Conservation (phyloP, 345 rosid genomes). For the Lenwebbia sp. region DNA sequence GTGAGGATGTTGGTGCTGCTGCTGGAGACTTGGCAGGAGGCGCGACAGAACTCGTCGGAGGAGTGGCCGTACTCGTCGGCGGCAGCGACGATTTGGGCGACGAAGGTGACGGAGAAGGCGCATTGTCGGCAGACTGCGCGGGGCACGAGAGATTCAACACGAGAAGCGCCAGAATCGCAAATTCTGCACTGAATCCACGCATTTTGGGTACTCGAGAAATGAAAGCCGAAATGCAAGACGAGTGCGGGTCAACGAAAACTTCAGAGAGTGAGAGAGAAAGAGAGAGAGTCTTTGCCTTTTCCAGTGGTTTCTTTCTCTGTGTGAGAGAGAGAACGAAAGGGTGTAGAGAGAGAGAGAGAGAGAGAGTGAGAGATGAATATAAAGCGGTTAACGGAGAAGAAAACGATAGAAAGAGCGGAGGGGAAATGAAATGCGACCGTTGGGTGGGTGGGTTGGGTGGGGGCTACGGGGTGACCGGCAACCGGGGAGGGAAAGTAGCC, state of each 20-base stretch:
- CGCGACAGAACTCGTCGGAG: neutral
- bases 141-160: neutral
- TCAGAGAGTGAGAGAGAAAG: neutral
- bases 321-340: neutral
- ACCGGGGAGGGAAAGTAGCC: slow-evolving; percentile 30
- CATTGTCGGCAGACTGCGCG: neutral
- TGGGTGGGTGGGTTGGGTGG: slow-evolving; percentile 1
- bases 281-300: neutral
- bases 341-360: neutral
- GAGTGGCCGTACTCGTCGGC: neutral
- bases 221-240: neutral
- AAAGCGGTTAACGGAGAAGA: neutral
- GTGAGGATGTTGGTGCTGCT: slow-evolving; percentile 6
- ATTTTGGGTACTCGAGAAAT: neutral
- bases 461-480: neutral
- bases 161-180: neutral
- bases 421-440: slow-evolving; percentile 43
- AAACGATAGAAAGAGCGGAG: neutral
- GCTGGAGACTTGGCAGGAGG: slow-evolving; percentile 8
- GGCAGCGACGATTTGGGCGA: neutral
- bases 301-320: neutral
- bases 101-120: slow-evolving; percentile 8
- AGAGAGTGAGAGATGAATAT: neutral
- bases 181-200: neutral
- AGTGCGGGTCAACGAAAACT: neutral